phyloP scores from a whole-genome alignment of 495 filamentous ascomycete species.

The Hypoxylon lenormandii region DNA sequence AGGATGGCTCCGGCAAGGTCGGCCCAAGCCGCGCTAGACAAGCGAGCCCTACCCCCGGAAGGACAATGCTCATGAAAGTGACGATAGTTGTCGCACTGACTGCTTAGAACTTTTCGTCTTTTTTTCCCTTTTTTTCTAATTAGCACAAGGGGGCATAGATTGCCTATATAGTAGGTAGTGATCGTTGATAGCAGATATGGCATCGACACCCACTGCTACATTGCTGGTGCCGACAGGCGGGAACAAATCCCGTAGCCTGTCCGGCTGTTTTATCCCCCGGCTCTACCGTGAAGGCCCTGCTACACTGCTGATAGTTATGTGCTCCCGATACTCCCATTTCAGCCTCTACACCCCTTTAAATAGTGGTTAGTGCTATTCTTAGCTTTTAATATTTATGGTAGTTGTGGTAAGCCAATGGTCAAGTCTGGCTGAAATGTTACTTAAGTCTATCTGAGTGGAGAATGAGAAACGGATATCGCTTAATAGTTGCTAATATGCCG shows the following conservation, averaged over 20 bases:
- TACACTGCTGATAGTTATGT: no score
- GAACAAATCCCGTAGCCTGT: conserved; percentile 23
- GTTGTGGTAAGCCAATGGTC: neutral
- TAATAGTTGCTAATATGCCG: neutral
- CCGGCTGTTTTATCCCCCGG: conserved; percentile 14
- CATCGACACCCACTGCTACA: neutral
- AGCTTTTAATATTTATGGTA: neutral
- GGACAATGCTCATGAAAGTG: conserved; percentile 15
- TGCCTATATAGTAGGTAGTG: no score
- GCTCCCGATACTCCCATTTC: no score
- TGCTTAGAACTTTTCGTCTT: neutral
- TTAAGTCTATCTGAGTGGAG: neutral
- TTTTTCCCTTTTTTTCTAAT: neutral
- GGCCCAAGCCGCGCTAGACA: conserved; percentile 31
- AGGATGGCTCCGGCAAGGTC: conserved; percentile 12
- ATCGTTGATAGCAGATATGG: conserved; percentile 5
- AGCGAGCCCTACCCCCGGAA: conserved; percentile 35
- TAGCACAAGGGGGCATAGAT: conserved; percentile 12
- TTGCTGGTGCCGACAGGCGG: conserved; percentile 7
- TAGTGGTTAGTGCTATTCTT: conserved; percentile 3
- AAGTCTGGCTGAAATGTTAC: neutral
- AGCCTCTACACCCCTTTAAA: neutral
- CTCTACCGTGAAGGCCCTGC: neutral
- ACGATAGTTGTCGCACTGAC: conserved; percentile 16
- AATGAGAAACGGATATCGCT: neutral